Base-by-base conservation (phyloP, 768 basidiomycete genomes). In the Boletellus ananiceps region DNA sequence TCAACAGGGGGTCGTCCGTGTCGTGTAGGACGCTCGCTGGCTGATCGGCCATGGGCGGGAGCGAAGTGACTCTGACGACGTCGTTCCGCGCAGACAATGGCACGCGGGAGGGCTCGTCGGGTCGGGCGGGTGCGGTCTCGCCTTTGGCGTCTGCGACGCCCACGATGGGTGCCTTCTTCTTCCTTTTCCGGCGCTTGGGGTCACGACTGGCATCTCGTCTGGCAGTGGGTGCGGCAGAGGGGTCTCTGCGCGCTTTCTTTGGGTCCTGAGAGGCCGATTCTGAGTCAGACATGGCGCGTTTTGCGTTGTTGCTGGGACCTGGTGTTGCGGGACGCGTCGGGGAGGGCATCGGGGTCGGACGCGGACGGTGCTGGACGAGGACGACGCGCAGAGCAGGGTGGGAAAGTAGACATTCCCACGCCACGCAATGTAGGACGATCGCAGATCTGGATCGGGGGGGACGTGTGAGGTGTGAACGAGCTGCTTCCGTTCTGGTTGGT, bases 131-230 rank as follows among this genome's bases (percentile, higher is more conserved):
- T 21, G 48, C 7, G 4, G 12, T 12, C 14, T 63, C 59, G 27
- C 31, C 46, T 50, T 57, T 66, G 11, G 34, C 0, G 7, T 46
- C 8, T 0, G 42, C 50, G 19, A 21, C 12, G 11, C n/a, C n/a
- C n/a, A 68, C 66, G 19, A 67, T 45, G 0, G 66, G 57, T 0
- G 51, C 45, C 49, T 67, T 67, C 56, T 59, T 66, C 52, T 27
- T 68, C 49, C 35, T 29, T 29, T 29, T 68, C 7, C 66, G 53
- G 32, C 60, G 66, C 41, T 52, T 69, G 4, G 47, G 21, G 23
- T 66, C 65, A 21, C 65, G 52, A 44, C 42, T 53, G 18, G 59
- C 44, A 37, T 61, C 63, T 5, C 50, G 61, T 33, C 50, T 54
- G 16, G 41, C 16, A 32, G 25, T 40, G 11, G 63, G 51, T 34